Base-by-base conservation (phyloP, 306 rosid genomes). In the Cicer yamashitae region DNA sequence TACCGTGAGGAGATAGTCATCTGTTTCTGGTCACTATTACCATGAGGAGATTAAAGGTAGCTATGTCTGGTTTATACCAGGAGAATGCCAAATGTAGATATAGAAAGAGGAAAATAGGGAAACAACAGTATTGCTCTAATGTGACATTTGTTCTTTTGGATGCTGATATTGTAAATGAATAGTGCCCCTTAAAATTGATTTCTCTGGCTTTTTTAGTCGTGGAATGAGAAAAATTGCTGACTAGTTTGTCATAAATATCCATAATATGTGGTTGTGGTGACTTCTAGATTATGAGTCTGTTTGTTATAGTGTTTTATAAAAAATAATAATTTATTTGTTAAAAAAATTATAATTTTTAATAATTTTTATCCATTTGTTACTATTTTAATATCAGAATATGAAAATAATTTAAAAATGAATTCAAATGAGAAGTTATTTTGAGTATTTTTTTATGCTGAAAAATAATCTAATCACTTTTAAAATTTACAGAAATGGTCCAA, bases 1-100 rank as follows among this genome's bases (percentile, higher is more conserved):
- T 10, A 10, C 60, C 64, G 17, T 63, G 83, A 79, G 6, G 81
- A 70, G 48, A 74, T 65, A 64, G 13, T 59, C 7, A 18, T 41
- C 59, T 51, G 73, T 56, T 20, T 69, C 78, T 41, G 75, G 22
- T 50, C 65, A 57, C 11, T 78, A 43, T 39, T 11, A 10, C 45
- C 64, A 18, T 64, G 81, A 79, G 7, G 82, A 71, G 44, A 75
- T 65, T 30, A 30, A 30, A 30, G 34, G 34, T 30, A 30, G 34
- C 34, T 39, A 57, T 48, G 59, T 79, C 52, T 77, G 46, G 62
- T 54, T 62, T 63, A 38, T 73, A 76, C 60, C 66, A 53, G 71
- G 64, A 69, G 46, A 79, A 65, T 65, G 63, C 41, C 67, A 71
- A 74, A 82, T 85, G 86, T 85, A 78, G 86, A 85, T 78, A 85